phyloP scores from a whole-genome alignment of 2,329 filamentous ascomycete genomes.

The Metarhizium humberi region DNA sequence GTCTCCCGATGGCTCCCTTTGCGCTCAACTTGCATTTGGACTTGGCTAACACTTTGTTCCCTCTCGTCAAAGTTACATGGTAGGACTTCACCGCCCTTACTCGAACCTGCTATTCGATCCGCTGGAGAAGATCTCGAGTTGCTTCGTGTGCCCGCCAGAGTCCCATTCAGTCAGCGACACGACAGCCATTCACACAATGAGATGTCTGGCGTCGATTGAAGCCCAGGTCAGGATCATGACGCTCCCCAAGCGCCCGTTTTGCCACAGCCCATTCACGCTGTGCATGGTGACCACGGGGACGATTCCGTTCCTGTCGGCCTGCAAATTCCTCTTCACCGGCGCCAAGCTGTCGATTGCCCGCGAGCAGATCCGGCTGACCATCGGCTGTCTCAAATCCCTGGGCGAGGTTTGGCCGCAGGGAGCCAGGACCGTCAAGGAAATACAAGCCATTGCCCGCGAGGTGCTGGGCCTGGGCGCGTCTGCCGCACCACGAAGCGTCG shows the following conservation, averaged over 20 bases:
- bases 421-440: constrained; percentile 25
- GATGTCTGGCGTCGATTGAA: too few species aligned
- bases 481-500: too few species aligned
- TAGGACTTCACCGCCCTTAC: constrained; percentile 22
- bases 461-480: too few species aligned
- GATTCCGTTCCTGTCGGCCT: constrained; percentile 26
- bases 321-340: constrained; percentile 22
- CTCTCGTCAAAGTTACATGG: constrained; percentile 6
- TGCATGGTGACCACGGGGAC: constrained; percentile 31
- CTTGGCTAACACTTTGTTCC: background rate
- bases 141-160: constrained; percentile 10
- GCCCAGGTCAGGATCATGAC: too few species aligned
- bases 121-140: constrained; percentile 28
- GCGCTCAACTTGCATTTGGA: too few species aligned
- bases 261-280: constrained; percentile 28
- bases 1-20: too few species aligned
- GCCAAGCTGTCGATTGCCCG: constrained; percentile 24
- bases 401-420: constrained; percentile 27
- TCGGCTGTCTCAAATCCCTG: constrained; percentile 29
- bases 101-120: constrained; percentile 29
- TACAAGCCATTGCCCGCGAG: constrained; percentile 17
- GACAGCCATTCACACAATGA: too few species aligned
- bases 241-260: background rate
- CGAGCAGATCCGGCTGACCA: constrained; percentile 30
- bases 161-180: too few species aligned